These are phyloP conservation scores for Aspergillus panamensis DNA, from an alignment of 495 filamentous ascomycete genomes.

Conservation along the genomic window DNA sequence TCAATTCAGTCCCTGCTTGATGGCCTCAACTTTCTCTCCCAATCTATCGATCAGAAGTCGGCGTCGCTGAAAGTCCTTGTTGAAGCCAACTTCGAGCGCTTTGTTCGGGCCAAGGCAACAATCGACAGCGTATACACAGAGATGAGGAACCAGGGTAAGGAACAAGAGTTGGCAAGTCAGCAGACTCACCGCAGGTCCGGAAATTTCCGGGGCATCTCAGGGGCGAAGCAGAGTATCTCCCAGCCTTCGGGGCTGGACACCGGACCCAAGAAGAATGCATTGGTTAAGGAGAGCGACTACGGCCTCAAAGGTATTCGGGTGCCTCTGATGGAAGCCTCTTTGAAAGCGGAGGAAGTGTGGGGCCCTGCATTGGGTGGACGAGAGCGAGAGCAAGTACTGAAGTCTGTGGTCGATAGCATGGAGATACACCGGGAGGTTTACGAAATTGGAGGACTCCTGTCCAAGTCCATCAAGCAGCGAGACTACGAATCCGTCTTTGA, in stretches of 20 bases:
- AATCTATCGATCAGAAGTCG: constrained; percentile 94
- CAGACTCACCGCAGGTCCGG: constrained; percentile 61
- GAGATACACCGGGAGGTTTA: constrained; percentile 77
- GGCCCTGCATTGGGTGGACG: constrained; percentile 87
- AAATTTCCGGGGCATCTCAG: constrained; percentile 52
- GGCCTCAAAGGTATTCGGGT: constrained; percentile 85
- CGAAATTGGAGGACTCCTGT: constrained; percentile 70
- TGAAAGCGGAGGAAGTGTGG: constrained; percentile 96
- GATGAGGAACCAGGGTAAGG: constrained; percentile 83
- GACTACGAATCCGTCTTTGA: constrained; percentile 86
- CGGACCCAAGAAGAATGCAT: constrained; percentile 71
- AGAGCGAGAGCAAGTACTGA: constrained; percentile 85
- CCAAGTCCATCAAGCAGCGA: constrained; percentile 80
- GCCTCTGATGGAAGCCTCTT: constrained; percentile 80
- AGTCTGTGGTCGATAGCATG: constrained; percentile 65
- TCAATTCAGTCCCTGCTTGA: constrained; percentile 74
- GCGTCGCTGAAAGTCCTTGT: constrained; percentile 92
- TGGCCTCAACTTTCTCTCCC: constrained; percentile 77
- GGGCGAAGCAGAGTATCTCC: constrained; percentile 43
- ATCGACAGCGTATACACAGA: constrained; percentile 98
- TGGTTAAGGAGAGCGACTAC: constrained; percentile 91
- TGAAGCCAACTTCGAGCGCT: constrained; percentile 95
- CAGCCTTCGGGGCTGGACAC: constrained; percentile 30
- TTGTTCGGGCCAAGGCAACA: constrained; percentile 91
- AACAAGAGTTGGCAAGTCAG: constrained; percentile 48